Evolutionary conservation across 2,329 filamentous ascomycete genomes (phyloP).

Genomic region (Biscogniauxia marginata): DNA sequence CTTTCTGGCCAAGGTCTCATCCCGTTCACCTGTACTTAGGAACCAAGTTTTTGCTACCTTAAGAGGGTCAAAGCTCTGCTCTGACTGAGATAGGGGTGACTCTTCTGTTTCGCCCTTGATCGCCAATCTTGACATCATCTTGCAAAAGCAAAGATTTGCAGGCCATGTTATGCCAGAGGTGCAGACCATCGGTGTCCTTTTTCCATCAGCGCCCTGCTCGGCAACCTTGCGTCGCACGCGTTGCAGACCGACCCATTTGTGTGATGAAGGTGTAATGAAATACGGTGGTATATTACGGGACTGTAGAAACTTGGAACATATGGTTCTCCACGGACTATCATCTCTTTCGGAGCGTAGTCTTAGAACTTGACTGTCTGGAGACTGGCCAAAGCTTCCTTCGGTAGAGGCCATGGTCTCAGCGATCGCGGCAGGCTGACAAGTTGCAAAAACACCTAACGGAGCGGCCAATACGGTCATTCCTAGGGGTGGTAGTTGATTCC

Average conservation of each 20-base stretch:
- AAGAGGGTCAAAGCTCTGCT: constrained; percentile 49
- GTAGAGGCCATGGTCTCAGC: constrained; percentile 32
- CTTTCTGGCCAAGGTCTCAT: constrained; percentile 46
- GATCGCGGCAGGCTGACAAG: constrained; percentile 38
- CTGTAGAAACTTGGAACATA: constrained; percentile 51
- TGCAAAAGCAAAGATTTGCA: constrained; percentile 52
- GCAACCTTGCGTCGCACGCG: constrained; percentile 44
- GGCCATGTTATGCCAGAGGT: constrained; percentile 53
- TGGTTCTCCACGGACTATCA: constrained; percentile 47
- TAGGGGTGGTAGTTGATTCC: constrained; percentile 39
- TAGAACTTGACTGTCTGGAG: constrained; percentile 52
- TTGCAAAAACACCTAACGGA: constrained; percentile 51
- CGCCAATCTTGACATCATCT: constrained; percentile 42
- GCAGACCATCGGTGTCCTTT: constrained; percentile 36
- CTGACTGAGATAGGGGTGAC: constrained; percentile 35
- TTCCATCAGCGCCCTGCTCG: constrained; percentile 43
- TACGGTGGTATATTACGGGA: constrained; percentile 48
- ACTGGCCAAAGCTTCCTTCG: constrained; percentile 44
- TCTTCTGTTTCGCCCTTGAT: constrained; percentile 41
- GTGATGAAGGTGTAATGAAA: constrained; percentile 39
- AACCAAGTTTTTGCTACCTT: constrained; percentile 50
- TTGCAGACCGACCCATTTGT: constrained; percentile 50
- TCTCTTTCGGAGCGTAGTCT: constrained; percentile 42
- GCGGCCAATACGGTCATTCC: constrained; percentile 51
- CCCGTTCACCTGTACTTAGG: constrained; percentile 42